phyloP scores from a whole-genome alignment of 345 rosid species.

The Aquilaria sinensis region DNA sequence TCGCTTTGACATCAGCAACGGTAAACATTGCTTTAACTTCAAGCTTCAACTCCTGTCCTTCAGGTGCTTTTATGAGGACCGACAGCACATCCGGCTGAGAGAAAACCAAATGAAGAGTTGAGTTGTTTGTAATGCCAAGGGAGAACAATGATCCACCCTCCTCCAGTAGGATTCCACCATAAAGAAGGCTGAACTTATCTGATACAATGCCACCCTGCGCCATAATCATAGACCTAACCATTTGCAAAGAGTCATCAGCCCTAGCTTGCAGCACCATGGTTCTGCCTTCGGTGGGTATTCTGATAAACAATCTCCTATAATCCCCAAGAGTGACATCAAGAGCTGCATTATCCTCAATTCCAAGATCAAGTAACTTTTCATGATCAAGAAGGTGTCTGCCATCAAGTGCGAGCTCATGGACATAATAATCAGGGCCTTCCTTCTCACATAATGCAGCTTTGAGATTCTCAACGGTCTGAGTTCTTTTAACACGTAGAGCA shows the following conservation, averaged over 20 bases:
- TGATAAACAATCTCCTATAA: slow-evolving; percentile 13
- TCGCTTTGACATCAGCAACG: slow-evolving; percentile 22
- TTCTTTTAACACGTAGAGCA: slow-evolving; percentile 11
- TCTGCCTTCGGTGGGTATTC: slow-evolving; percentile 14
- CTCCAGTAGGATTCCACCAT: slow-evolving; percentile 20
- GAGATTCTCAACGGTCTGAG: slow-evolving; percentile 18
- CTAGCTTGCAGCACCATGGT: slow-evolving; percentile 16
- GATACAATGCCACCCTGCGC: slow-evolving; percentile 19
- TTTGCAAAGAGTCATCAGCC: slow-evolving; percentile 17
- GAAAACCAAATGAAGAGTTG: slow-evolving; percentile 21
- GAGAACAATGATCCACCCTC: slow-evolving; percentile 25
- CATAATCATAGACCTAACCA: slow-evolving; percentile 21
- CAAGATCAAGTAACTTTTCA: slow-evolving; percentile 19
- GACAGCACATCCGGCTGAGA: slow-evolving; percentile 18
- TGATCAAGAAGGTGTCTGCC: slow-evolving; percentile 20
- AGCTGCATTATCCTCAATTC: slow-evolving; percentile 19
- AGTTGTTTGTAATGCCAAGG: slow-evolving; percentile 12
- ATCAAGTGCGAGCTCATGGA: slow-evolving; percentile 19
- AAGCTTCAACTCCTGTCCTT: slow-evolving; percentile 16
- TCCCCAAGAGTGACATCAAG: slow-evolving; percentile 14
- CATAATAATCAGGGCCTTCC: slow-evolving; percentile 17
- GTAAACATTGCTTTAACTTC: slow-evolving; percentile 17
- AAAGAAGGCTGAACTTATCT: slow-evolving; percentile 21
- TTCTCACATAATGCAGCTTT: slow-evolving; percentile 21
- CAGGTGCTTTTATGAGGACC: slow-evolving; percentile 17